Evolutionary conservation across 2,329 filamentous ascomycete species (phyloP).

Genomic region (Sarocladium oryzae): DNA sequence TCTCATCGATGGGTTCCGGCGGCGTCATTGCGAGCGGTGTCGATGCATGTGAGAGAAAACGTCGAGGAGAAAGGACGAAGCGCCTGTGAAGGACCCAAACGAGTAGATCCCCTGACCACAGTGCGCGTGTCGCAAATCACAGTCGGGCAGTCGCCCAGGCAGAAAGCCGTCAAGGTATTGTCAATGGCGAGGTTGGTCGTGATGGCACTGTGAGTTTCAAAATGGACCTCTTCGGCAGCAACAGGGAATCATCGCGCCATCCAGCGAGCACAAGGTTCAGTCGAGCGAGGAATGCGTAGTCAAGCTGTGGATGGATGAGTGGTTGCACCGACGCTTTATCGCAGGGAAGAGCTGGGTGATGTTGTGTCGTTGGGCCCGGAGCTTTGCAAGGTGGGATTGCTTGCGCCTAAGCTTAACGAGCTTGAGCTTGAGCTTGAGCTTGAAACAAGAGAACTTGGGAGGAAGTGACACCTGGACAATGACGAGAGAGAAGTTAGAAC

Average conservation of each 20-base stretch:
- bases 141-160: neutral
- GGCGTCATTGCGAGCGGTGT: neutral
- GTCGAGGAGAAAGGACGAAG: neutral
- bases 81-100: neutral
- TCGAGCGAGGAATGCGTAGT: neutral
- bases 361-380: neutral
- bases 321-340: neutral
- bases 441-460: neutral
- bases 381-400: neutral
- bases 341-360: neutral
- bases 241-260: neutral
- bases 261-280: neutral
- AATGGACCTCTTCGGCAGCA: neutral
- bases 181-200: neutral
- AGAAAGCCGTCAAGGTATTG: neutral
- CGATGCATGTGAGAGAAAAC: neutral
- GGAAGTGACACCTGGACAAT: neutral
- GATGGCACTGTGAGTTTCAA: neutral
- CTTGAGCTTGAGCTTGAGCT: too few species aligned
- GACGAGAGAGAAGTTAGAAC: neutral
- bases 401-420: neutral
- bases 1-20: constrained; percentile 5
- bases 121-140: neutral
- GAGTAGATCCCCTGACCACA: neutral
- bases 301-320: too few species aligned